Conservation (phyloP, 108 stramenopile species). For the Nitzschia inconspicua region DNA sequence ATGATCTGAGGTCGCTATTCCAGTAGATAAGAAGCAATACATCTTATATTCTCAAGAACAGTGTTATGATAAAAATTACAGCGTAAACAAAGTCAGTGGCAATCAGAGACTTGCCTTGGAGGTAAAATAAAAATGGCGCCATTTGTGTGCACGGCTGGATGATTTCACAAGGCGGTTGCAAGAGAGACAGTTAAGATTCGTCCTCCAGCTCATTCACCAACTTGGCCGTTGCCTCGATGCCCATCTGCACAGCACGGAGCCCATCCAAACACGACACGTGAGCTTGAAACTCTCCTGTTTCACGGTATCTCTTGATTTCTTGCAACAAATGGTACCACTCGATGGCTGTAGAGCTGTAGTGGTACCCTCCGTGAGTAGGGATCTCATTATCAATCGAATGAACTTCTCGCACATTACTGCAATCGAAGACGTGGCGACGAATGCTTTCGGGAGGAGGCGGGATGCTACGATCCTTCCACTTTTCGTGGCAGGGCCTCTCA, state of each 20-base stretch:
- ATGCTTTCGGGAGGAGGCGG: slow-evolving; percentile 68
- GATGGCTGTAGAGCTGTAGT: slow-evolving; percentile 77
- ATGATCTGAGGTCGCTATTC: too few species aligned
- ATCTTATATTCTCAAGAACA: too few species aligned
- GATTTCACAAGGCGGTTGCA: too few species aligned
- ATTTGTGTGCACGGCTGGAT: too few species aligned
- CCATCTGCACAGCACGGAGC: slow-evolving; percentile 76
- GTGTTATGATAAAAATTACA: too few species aligned
- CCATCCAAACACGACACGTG: slow-evolving; percentile 74
- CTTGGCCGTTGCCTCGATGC: slow-evolving; percentile 42
- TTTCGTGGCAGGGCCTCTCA: slow-evolving; percentile 44
- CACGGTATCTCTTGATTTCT: slow-evolving; percentile 40
- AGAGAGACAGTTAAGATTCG: too few species aligned
- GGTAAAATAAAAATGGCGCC: too few species aligned
- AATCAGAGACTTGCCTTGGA: too few species aligned
- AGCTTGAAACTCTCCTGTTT: slow-evolving; percentile 47
- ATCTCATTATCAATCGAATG: slow-evolving; percentile 63
- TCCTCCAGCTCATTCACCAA: slow-evolving; percentile 31
- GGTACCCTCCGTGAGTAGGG: slow-evolving; percentile 77
- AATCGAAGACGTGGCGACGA: slow-evolving; percentile 58
- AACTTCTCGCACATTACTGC: slow-evolving; percentile 62
- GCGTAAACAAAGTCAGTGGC: too few species aligned
- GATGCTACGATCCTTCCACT: slow-evolving; percentile 66
- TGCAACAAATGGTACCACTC: slow-evolving; percentile 63
- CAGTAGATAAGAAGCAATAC: too few species aligned